These are phyloP conservation scores for Cryphonectria naterciae DNA, from an alignment of 2,329 filamentous ascomycete genomes.

Conservation along the genomic window DNA sequence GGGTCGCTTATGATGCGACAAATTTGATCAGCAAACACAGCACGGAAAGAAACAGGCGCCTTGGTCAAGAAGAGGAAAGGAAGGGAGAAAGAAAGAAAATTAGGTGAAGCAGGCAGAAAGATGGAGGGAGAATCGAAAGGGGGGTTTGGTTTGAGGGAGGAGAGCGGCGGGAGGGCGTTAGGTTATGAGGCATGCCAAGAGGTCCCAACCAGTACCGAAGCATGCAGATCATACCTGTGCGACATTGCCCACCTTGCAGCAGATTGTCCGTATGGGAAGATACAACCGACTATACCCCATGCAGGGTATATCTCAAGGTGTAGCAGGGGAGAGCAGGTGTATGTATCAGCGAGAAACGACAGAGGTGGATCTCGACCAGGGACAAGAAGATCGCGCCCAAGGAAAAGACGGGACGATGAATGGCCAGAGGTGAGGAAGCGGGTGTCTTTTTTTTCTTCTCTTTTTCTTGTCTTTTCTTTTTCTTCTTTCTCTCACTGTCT, in stretches of 20 bases:
- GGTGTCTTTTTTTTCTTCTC: background rate
- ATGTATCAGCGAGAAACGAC: constrained; percentile 18
- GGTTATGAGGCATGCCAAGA: constrained; percentile 42
- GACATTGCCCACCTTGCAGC: constrained; percentile 42
- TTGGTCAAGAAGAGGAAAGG: constrained; percentile 17
- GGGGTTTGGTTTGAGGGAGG: constrained; percentile 17
- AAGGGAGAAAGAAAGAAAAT: constrained; percentile 27
- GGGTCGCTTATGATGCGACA: constrained; percentile 25
- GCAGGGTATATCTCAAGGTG: constrained; percentile 20
- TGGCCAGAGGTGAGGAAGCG: constrained; percentile 5
- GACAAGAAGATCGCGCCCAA: constrained; percentile 13
- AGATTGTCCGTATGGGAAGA: constrained; percentile 32
- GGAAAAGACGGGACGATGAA: constrained; percentile 27
- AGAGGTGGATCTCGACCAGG: constrained; percentile 12
- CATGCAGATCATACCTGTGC: constrained; percentile 49
- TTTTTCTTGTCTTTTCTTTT: too few relatives aligned
- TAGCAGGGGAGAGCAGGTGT: constrained; percentile 15
- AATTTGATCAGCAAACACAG: constrained; percentile 30
- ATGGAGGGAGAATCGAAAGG: constrained; percentile 29
- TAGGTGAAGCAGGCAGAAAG: constrained; percentile 32
- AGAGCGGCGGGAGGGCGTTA: constrained; percentile 33
- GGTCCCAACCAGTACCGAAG: constrained; percentile 43
- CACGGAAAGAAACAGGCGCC: constrained; percentile 27
- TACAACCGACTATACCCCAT: constrained; percentile 20
- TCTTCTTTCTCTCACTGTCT: background rate